Base-by-base conservation (phyloP, 1,284 basidiomycete genomes). In the Sphagnurus paluster region DNA sequence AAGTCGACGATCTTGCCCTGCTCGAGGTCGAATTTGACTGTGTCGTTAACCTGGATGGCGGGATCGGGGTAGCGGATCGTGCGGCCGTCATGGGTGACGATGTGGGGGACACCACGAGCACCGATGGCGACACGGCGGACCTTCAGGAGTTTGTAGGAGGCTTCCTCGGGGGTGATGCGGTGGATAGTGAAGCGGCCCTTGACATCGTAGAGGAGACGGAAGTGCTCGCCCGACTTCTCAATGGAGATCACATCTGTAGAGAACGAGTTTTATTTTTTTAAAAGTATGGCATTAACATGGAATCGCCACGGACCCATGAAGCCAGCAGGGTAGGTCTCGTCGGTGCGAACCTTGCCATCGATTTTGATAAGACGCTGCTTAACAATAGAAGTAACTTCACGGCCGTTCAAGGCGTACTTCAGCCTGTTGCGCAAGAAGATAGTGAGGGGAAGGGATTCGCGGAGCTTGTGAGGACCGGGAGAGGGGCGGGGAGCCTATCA, bases 31-130 rank as follows among this genome's bases (percentile, higher is more conserved):
- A 91, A 98, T 75, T 94, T 97, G 73, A 99, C 83, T 43, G 95
- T 94, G 77, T 99, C 96, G 81, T 99, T 96, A 73, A 94, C 93
- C 69, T 82, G 87, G 83, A 99, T 94, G 60, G 75, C 67, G 38
- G 97, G 96, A 74, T 99, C 96, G 59, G 97, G 96, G 81, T 98
- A 99, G 61, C 96, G 96, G 76, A 99, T 97, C 58, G 96, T 99
- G 67, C 96, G 93, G 53, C 97, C 96, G 67, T 99, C 97, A 79
- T 99, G 96, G 62, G 96, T 98, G 74, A 98, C 92, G 60, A 99
- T 78, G 79, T 95, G 87, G 48, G 96, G 97, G 45, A 99, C 95
- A 66, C 94, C 94, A 69, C 92, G 90, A 61, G 86, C 82, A 57
- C 97, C 96, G 60, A 99, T 76, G 59, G 93, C 92, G 44, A 94